phyloP scores from a whole-genome alignment of 805 yeast genomes.

The Pichia insulana region DNA sequence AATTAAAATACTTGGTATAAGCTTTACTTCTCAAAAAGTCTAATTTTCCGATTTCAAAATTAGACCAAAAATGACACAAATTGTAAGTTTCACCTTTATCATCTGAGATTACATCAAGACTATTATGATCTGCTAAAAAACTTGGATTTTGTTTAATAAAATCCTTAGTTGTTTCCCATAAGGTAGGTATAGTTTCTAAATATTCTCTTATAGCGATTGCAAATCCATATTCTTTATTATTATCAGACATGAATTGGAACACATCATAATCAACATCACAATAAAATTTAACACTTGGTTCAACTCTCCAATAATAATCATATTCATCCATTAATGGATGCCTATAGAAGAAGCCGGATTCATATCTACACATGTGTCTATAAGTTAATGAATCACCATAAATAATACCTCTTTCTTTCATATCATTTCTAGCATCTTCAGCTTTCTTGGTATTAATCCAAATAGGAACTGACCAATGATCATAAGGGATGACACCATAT shows the following conservation, averaged over 20 bases:
- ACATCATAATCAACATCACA: conserved; percentile 77
- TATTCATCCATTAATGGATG: conserved; percentile 67
- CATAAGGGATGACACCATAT: conserved; percentile 70
- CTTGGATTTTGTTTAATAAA: conserved; percentile 56
- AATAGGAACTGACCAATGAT: conserved; percentile 82
- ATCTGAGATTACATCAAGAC: conserved; percentile 58
- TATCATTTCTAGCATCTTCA: conserved; percentile 41
- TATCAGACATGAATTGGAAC: conserved; percentile 72
- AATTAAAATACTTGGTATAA: conserved; percentile 59
- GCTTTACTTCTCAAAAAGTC: conserved; percentile 65
- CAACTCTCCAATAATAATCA: conserved; percentile 92
- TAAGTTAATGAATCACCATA: conserved; percentile 59
- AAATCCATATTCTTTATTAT: conserved; percentile 63
- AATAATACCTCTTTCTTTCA: conserved; percentile 42
- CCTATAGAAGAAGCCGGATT: conserved; percentile 79
- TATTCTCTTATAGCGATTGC: conserved; percentile 72
- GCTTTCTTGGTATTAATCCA: conserved; percentile 68
- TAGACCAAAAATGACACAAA: conserved; percentile 85
- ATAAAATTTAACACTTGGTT: conserved; percentile 68
- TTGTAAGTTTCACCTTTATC: conserved; percentile 63
- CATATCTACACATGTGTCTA: conserved; percentile 88
- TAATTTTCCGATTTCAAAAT: conserved; percentile 72
- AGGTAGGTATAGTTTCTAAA: conserved; percentile 56
- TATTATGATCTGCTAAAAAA: conserved; percentile 48
- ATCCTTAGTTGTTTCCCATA: conserved; percentile 64